Evolutionary conservation across 179 eudicot species (phyloP), one percentile per base, ranked within the genome.

Genomic region (Dionaea muscipula): DNA sequence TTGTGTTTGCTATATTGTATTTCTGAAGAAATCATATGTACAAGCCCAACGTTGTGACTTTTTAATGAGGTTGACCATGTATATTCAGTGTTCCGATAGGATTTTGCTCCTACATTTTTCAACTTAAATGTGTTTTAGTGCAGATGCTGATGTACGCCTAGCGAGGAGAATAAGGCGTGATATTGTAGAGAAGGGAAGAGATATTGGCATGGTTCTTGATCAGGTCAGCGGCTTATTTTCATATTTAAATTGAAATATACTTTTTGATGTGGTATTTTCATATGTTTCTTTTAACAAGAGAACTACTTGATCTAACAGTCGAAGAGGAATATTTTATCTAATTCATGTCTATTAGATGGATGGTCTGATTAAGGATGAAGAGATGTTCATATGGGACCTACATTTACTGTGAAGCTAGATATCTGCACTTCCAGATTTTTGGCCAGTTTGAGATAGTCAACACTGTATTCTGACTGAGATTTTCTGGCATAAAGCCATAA

Each of bases 111-210:
- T 62, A 44, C 69, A 67, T 62, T 66, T 62, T 74, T 79, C 66
- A 67, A 70, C 53, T 75, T 63, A 51, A 54, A 63, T 62, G 55
- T 27, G 72, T 59, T 75, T 60, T 76, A 73, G 75, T 81, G 84
- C 95, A 89, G 97, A 89, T 81, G 81, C 97, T 72, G 95, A 89
- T 77, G 88, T 89, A 38, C 85, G 97, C 65, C 68, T 89, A 65
- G 95, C 95, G 57, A 85, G 97, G 76, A 83, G 97, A 73, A 85
- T 89, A 77, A 81, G 86, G 63, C 88, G 97, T 61, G 97, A 89
- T 67, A 89, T 88, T 38, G 86, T 53, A 57, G 93, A 89, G 58
- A 89, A 79, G 82, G 70, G 74, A 49, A 81, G 97, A 76, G 89
- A 83, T 67, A 81, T 85, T 51, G 80, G 73, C 23, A 78, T 43